phyloP scores from a whole-genome alignment of 352 stramenopile species.

The Phytopythium litorale region DNA sequence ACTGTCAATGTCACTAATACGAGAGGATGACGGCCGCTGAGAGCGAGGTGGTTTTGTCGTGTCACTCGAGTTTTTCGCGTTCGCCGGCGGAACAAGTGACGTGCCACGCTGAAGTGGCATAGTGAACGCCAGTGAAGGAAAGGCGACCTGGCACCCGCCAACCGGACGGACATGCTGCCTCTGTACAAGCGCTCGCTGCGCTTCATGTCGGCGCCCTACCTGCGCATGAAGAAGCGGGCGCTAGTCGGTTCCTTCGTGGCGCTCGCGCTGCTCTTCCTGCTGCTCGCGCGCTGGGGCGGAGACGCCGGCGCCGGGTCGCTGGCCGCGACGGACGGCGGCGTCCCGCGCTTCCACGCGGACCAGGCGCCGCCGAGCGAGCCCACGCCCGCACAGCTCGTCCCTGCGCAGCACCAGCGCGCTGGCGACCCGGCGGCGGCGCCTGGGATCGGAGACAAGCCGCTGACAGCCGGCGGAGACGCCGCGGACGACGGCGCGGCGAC shows the following conservation, averaged over 20 bases:
- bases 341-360: conserved; percentile 11
- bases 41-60: neutral
- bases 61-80: neutral
- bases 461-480: neutral
- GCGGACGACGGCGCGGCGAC: neutral
- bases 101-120: neutral
- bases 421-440: neutral
- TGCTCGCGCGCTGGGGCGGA: conserved; percentile 26
- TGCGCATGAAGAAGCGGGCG: conserved; percentile 50
- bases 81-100: conserved; percentile 2
- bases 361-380: conserved; percentile 2
- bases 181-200: conserved; percentile 66
- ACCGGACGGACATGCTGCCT: conserved; percentile 31
- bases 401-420: neutral
- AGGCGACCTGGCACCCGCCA: too few species aligned
- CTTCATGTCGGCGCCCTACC: conserved; percentile 54
- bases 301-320: neutral
- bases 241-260: conserved; percentile 25
- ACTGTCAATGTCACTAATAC: neutral
- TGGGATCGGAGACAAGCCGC: neutral
- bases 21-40: neutral
- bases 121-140: neutral
- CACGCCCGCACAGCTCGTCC: conserved; percentile 5
- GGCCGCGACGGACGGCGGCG: conserved; percentile 7
- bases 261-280: conserved; percentile 59